Evolutionary conservation across 2,329 filamentous ascomycete genomes (phyloP).

Genomic region (Clonostachys chloroleuca): DNA sequence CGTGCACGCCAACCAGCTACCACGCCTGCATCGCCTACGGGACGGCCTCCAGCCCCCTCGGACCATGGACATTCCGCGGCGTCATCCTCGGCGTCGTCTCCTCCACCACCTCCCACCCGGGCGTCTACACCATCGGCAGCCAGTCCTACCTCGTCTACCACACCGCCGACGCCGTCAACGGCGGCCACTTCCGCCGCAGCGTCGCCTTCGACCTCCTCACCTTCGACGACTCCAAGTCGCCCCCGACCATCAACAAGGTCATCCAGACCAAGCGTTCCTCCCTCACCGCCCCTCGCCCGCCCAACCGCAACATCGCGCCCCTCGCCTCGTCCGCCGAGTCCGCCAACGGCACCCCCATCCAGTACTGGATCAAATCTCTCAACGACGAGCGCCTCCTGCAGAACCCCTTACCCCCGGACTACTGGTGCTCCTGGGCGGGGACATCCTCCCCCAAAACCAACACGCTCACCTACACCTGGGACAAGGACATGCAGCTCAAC

Average conservation of each 20-base stretch:
- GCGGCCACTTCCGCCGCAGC: conserved; percentile 26
- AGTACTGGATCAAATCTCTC: conserved; percentile 27
- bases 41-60: conserved; percentile 21
- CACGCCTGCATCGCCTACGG: conserved; percentile 31
- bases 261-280: conserved; percentile 17
- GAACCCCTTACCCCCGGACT: conserved; percentile 26
- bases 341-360: conserved; percentile 20
- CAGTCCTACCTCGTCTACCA: conserved; percentile 26
- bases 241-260: conserved; percentile 18
- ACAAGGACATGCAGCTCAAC: conserved; percentile 16
- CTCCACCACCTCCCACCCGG: conserved; percentile 27
- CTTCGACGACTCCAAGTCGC: conserved; percentile 19
- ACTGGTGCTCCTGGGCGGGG: conserved; percentile 25
- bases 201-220: conserved; percentile 24
- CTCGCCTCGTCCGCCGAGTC: conserved; percentile 14
- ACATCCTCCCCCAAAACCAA: conserved; percentile 19
- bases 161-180: conserved; percentile 24
- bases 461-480: conserved; percentile 22
- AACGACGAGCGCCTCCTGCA: conserved; percentile 21
- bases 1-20: conserved; percentile 29
- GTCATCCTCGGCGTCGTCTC: conserved; percentile 27
- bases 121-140: conserved; percentile 19
- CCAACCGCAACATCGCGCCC: conserved; percentile 24
- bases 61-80: conserved; percentile 26
- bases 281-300: conserved; percentile 7